Conservation (phyloP, 2,329 filamentous ascomycete genomes). For the Colletotrichum sp. region DNA sequence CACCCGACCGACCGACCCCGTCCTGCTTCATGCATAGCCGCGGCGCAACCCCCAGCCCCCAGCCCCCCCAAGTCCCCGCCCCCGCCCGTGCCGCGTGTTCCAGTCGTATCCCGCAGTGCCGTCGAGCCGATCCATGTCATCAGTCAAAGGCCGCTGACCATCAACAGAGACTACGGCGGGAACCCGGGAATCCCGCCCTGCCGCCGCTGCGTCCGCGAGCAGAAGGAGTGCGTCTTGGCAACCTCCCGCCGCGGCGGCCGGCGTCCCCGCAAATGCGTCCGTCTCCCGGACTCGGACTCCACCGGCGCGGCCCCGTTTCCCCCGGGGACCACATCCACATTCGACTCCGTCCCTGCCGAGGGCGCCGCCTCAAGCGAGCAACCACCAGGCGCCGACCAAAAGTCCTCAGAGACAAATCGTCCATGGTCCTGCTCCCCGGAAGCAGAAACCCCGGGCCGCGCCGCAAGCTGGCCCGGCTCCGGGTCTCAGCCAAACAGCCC, state of each 20-base stretch:
- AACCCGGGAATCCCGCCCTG: slow-evolving; percentile 40
- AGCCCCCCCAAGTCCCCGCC: not conserved
- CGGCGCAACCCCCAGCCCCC: not conserved
- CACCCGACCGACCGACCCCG: not conserved
- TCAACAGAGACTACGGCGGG: slow-evolving; percentile 34
- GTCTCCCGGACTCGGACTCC: not conserved
- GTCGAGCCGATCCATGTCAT: not conserved
- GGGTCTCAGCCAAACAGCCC: slow-evolving; percentile 18
- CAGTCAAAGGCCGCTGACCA: not conserved
- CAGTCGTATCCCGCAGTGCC: not conserved
- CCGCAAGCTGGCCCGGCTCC: slow-evolving; percentile 13
- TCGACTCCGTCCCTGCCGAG: not conserved
- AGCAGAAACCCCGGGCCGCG: not conserved
- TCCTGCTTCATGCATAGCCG: not conserved
- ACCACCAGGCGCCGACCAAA: not conserved
- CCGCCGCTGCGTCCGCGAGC: slow-evolving; percentile 40
- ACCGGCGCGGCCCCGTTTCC: not conserved
- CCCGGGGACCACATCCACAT: not conserved
- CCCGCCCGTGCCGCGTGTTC: not conserved
- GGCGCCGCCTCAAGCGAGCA: not conserved
- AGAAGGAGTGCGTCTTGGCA: slow-evolving; percentile 43
- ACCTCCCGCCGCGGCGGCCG: slow-evolving; percentile 43
- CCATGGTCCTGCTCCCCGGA: slow-evolving; percentile 21
- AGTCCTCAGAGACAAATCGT: not conserved
- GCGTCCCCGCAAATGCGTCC: slow-evolving; percentile 27